phyloP scores from a whole-genome alignment of 2,329 filamentous ascomycete species.

The Aspergillus intermedius region DNA sequence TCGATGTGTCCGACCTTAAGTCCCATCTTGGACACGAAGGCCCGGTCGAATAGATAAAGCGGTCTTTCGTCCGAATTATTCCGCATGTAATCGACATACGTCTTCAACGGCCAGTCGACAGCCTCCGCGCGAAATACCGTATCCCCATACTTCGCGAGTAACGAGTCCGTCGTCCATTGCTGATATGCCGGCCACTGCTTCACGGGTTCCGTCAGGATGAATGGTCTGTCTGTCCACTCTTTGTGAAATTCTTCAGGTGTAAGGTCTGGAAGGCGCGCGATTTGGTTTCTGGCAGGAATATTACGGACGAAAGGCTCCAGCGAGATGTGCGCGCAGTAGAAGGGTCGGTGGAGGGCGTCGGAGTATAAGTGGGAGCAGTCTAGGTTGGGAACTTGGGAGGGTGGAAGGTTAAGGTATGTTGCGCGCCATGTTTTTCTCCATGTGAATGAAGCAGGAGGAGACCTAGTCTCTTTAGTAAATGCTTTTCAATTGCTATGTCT shows the following conservation, averaged over 20 bases:
- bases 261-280: conserved; percentile 62
- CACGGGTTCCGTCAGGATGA: conserved; percentile 77
- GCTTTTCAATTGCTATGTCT: background rate
- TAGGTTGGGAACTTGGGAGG: conserved; percentile 50
- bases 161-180: conserved; percentile 64
- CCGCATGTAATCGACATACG: conserved; percentile 75
- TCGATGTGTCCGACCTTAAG: conserved; percentile 51
- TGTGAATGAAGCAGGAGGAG: conserved; percentile 38
- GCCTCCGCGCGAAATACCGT: conserved; percentile 81
- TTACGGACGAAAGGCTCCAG: conserved; percentile 59
- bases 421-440: conserved; percentile 85
- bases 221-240: conserved; percentile 72
- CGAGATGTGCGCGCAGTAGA: conserved; percentile 73
- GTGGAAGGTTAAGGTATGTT: conserved; percentile 60
- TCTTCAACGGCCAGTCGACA: conserved; percentile 82
- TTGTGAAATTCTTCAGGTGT: conserved; percentile 66
- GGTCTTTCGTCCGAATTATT: conserved; percentile 79
- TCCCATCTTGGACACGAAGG: conserved; percentile 79
- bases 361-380: conserved; percentile 78
- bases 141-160: conserved; percentile 59
- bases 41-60: conserved; percentile 83
- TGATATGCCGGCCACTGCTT: conserved; percentile 72
- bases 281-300: conserved; percentile 69
- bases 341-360: conserved; percentile 82
- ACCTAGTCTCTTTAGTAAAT: conserved; percentile 20